Percentiles rank a stretch among this genome's conserved stretches.
These are phyloP conservation scores for Tylopilus sp. DNA, from an alignment of 768 basidiomycete genomes.

Conservation along the genomic window DNA sequence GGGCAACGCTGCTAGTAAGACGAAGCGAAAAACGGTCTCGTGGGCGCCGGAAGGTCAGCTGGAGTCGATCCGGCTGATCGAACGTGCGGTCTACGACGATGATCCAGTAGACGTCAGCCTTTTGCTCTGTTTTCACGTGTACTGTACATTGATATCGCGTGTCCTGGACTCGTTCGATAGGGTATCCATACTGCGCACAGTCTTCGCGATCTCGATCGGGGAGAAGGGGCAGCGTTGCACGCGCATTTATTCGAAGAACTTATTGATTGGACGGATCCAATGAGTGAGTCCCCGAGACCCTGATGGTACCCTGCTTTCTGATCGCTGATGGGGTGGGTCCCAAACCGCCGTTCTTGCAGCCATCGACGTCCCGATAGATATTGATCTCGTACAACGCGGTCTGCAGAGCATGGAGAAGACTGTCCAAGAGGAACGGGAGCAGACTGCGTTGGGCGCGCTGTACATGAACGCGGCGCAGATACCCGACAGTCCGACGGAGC, in stretches of 20 bases:
- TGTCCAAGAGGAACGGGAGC: conserved; percentile 74
- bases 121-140: conserved; percentile 40
- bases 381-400: conserved; percentile 56
- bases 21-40: conserved; percentile 74
- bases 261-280: conserved; percentile 82
- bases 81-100: conserved; percentile 85
- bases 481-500: conserved; percentile 77
- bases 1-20: conserved; percentile 41
- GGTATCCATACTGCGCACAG: conserved; percentile 67
- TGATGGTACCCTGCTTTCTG: conserved; percentile 12
- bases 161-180: conserved; percentile 46
- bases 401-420: conserved; percentile 64
- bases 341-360: conserved; percentile 34
- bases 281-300: conserved; percentile 51
- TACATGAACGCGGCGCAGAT: conserved; percentile 71
- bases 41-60: conserved; percentile 76
- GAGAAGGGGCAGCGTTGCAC: conserved; percentile 83
- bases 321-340: conserved; percentile 18
- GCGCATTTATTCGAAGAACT: conserved; percentile 81
- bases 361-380: conserved; percentile 58
- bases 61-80: conserved; percentile 74
- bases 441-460: conserved; percentile 68
- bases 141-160: conserved; percentile 51
- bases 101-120: conserved; percentile 82
- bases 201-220: conserved; percentile 83